Evolutionary conservation across 2,329 filamentous ascomycete species (phyloP).

Genomic region (Arthrobotrys sphaeroides): DNA sequence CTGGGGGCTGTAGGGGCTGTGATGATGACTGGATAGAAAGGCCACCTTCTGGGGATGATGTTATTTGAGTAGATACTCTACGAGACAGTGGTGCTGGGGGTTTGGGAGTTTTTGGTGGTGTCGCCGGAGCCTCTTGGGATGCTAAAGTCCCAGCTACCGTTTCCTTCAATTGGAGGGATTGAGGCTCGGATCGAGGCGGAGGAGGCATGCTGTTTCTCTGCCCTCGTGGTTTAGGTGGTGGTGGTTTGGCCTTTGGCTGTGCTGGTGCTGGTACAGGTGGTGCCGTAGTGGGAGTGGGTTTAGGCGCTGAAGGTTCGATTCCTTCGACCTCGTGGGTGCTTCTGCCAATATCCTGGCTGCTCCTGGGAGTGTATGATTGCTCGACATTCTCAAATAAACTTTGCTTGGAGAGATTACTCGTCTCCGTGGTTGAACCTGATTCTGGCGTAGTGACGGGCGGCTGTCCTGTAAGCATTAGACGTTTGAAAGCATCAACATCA

Average conservation of each 20-base stretch:
- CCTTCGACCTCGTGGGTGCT: conserved; percentile 17
- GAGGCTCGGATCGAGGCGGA: conserved; percentile 24
- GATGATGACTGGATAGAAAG: conserved; percentile 11
- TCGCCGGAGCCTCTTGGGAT: conserved; percentile 12
- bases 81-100: conserved; percentile 47
- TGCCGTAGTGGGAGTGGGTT: neutral
- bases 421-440: conserved; percentile 59
- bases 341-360: conserved; percentile 41
- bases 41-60: conserved; percentile 2
- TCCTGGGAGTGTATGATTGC: conserved; percentile 29
- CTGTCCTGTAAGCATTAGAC: conserved; percentile 78
- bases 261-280: neutral
- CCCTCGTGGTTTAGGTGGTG: conserved; percentile 46
- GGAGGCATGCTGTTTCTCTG: conserved; percentile 50
- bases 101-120: conserved; percentile 44
- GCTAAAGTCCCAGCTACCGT: neutral
- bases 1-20: conserved; percentile 32
- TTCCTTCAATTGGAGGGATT: conserved; percentile 17
- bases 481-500: conserved; percentile 81
- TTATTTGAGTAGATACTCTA: conserved; percentile 23
- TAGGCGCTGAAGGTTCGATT: conserved; percentile 11
- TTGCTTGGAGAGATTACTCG: conserved; percentile 57
- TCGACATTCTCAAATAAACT: conserved; percentile 27
- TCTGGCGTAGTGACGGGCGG: conserved; percentile 59
- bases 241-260: conserved; percentile 41